These are phyloP conservation scores for Pythium sp. DNA, from an alignment of 352 stramenopile genomes.

Conservation along the genomic window DNA sequence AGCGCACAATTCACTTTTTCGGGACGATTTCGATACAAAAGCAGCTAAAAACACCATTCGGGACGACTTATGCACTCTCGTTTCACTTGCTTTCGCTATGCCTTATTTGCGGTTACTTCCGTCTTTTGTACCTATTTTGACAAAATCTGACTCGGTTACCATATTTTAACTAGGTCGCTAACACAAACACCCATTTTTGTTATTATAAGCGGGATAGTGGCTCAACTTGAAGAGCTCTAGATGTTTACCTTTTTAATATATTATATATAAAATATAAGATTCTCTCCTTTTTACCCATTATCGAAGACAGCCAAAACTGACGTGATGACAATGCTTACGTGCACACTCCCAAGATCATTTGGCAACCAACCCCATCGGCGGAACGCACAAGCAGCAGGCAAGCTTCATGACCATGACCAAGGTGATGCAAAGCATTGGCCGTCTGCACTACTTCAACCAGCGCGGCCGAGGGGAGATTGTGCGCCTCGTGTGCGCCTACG, in stretches of 20 bases:
- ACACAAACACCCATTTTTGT: too few species aligned
- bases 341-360: background rate
- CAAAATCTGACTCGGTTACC: too few species aligned
- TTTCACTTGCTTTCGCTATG: too few species aligned
- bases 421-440: conserved; percentile 3
- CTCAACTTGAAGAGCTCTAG: background rate
- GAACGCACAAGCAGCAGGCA: background rate
- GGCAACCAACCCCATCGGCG: background rate
- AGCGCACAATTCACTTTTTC: too few species aligned
- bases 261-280: background rate
- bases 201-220: too few species aligned
- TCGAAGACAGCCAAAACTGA: background rate
- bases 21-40: too few species aligned
- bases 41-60: too few species aligned
- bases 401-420: background rate
- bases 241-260: background rate
- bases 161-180: too few species aligned
- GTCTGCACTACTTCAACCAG: conserved; percentile 44
- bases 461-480: conserved; percentile 41
- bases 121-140: too few species aligned
- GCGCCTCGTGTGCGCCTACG: conserved; percentile 37
- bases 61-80: too few species aligned
- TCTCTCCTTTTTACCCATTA: background rate
- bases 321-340: background rate
- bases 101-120: too few species aligned